Evolutionary conservation across 2,329 filamentous ascomycete genomes (phyloP).

Genomic region (Mollisia scopiformis): DNA sequence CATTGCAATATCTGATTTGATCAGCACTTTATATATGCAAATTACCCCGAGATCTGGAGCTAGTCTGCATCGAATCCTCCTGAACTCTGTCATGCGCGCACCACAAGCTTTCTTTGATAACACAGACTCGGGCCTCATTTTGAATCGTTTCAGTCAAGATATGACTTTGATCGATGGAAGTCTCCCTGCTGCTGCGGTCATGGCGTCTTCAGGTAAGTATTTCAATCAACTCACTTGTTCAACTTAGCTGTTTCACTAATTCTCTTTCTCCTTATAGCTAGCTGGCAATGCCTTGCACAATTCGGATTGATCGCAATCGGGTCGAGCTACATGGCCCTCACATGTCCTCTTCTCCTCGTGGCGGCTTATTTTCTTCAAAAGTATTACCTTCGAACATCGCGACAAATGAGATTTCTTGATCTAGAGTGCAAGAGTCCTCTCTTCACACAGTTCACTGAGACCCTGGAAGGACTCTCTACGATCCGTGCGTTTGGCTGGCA

Average conservation of each 20-base stretch:
- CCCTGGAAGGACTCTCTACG: slow-evolving; percentile 49
- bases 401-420: slow-evolving; percentile 50
- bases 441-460: slow-evolving; percentile 50
- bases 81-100: slow-evolving; percentile 18
- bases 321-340: slow-evolving; percentile 25
- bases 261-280: not conserved
- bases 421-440: slow-evolving; percentile 46
- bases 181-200: slow-evolving; percentile 19
- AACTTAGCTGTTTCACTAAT: too few species aligned
- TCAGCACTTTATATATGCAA: slow-evolving; percentile 12
- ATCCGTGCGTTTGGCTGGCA: slow-evolving; percentile 61
- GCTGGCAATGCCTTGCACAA: slow-evolving; percentile 11
- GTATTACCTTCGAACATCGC: slow-evolving; percentile 49
- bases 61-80: slow-evolving; percentile 12
- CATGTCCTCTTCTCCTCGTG: slow-evolving; percentile 28
- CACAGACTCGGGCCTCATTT: slow-evolving; percentile 25
- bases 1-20: not conserved
- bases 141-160: slow-evolving; percentile 29
- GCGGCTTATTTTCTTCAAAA: slow-evolving; percentile 37
- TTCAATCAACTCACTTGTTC: not conserved
- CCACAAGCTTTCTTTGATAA: slow-evolving; percentile 22
- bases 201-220: slow-evolving; percentile 9
- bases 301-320: slow-evolving; percentile 37
- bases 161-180: slow-evolving; percentile 32
- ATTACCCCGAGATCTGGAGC: slow-evolving; percentile 16